Conservation (phyloP, 176 grass and related monocot genomes). For the Carex pumila region DNA sequence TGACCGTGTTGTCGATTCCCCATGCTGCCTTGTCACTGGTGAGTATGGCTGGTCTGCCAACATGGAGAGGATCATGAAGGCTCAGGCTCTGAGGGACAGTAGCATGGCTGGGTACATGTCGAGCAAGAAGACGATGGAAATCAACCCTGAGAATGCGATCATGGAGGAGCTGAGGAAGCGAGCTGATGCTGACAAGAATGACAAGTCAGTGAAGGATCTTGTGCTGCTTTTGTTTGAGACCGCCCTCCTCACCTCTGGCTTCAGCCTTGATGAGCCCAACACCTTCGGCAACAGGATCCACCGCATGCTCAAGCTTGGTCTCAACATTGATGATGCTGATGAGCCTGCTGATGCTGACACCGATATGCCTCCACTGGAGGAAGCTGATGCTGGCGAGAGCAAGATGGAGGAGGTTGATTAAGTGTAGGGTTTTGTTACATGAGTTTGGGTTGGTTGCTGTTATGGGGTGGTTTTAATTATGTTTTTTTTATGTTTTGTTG, state of each 20-base stretch:
- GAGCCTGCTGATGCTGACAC: conserved; percentile 54
- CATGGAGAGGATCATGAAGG: conserved; percentile 99
- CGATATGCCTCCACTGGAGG: conserved; percentile 83
- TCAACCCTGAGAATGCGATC: conserved; percentile 88
- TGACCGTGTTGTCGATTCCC: conserved; percentile 85
- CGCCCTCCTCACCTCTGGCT: conserved; percentile 80
- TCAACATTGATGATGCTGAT: conserved; percentile 78
- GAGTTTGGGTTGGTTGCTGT: not conserved
- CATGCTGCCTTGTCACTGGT: conserved; percentile 86
- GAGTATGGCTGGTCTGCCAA: conserved; percentile 97
- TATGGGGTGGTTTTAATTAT: not conserved
- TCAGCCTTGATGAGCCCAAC: conserved; percentile 95
- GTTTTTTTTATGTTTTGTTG: not conserved
- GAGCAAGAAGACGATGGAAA: conserved; percentile 95
- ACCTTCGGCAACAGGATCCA: conserved; percentile 96
- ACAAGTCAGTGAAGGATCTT: conserved; percentile 95
- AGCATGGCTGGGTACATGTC: conserved; percentile 98
- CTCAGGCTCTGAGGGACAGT: conserved; percentile 76
- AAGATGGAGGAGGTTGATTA: conserved; percentile 99
- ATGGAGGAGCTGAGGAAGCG: conserved; percentile 94
- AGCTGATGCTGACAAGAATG: conserved; percentile 79
- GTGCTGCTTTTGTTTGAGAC: conserved; percentile 86
- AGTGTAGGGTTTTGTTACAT: not conserved
- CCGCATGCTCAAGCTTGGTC: conserved; percentile 88
- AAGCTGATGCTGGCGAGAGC: conserved; percentile 76